Evolutionary conservation across 2,329 filamentous ascomycete species (phyloP).

Genomic region (Colletotrichum phormii): DNA sequence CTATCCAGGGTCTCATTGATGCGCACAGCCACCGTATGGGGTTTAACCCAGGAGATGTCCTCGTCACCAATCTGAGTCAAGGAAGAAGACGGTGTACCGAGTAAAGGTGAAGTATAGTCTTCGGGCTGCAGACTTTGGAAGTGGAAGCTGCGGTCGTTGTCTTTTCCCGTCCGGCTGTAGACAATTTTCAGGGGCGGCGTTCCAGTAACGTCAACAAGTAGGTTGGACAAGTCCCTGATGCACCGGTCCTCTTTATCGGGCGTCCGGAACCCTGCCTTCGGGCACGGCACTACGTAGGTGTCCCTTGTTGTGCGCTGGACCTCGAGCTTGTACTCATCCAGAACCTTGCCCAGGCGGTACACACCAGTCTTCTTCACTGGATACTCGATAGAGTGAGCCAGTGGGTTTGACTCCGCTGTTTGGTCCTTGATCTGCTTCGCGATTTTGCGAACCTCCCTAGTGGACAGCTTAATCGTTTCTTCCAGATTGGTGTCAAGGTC

Average conservation of each 20-base stretch:
- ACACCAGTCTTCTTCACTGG: conserved; percentile 87
- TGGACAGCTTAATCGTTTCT: conserved; percentile 81
- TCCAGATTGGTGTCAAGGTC: conserved; percentile 85
- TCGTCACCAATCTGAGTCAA: conserved; percentile 69
- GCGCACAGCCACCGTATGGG: conserved; percentile 80
- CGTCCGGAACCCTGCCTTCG: conserved; percentile 78
- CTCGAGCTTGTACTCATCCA: conserved; percentile 95
- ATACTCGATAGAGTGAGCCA: conserved; percentile 77
- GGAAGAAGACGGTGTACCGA: conserved; percentile 68
- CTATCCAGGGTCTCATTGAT: conserved; percentile 89
- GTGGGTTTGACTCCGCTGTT: conserved; percentile 69
- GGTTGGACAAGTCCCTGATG: conserved; percentile 86
- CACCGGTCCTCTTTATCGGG: conserved; percentile 77
- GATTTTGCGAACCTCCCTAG: conserved; percentile 79
- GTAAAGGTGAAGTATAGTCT: conserved; percentile 81
- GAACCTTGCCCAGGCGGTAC: conserved; percentile 85
- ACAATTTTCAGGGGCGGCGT: conserved; percentile 92
- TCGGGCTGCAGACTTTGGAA: conserved; percentile 96
- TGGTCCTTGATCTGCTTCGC: conserved; percentile 76
- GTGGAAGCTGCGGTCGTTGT: conserved; percentile 84
- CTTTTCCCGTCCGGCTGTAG: conserved; percentile 90
- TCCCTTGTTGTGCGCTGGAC: conserved; percentile 82
- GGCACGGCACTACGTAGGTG: conserved; percentile 87
- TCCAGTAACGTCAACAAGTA: conserved; percentile 85
- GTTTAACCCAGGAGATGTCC: conserved; percentile 84